Conservation (phyloP, 768 basidiomycete species). For the Russula sp. region DNA sequence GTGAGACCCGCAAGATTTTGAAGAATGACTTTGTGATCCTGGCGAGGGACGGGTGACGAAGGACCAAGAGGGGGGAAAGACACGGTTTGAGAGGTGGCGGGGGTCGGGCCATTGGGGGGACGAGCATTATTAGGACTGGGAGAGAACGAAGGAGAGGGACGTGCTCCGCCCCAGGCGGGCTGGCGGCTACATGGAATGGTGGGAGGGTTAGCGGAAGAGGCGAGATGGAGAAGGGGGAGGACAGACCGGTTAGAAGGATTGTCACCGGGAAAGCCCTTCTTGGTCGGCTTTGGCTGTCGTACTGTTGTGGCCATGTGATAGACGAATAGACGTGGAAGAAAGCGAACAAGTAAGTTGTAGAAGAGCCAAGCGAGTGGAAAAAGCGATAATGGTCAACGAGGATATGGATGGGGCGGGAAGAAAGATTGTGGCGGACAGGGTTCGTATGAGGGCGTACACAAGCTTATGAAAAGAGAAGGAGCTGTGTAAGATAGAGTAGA, state of each 20-base stretch:
- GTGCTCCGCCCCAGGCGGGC: constrained; percentile 64
- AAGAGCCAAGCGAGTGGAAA: constrained; percentile 37
- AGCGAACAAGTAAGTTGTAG: constrained; percentile 35
- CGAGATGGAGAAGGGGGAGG: constrained; percentile 27
- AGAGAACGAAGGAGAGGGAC: constrained; percentile 70
- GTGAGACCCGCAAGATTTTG: constrained; percentile 59
- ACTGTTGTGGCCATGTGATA: constrained; percentile 30
- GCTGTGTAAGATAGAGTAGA: constrained; percentile 12
- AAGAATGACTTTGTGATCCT: constrained; percentile 49
- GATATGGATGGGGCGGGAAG: constrained; percentile 15
- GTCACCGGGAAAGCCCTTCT: constrained; percentile 58
- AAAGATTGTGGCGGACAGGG: constrained; percentile 22
- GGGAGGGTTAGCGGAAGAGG: constrained; percentile 15
- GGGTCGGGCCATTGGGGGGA: constrained; percentile 43
- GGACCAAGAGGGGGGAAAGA: constrained; percentile 43
- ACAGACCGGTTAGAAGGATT: constrained; percentile 48
- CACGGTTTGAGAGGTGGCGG: constrained; percentile 34
- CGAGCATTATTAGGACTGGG: constrained; percentile 44
- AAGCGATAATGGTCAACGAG: constrained; percentile 29
- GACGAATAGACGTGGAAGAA: constrained; percentile 34
- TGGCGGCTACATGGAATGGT: constrained; percentile 36
- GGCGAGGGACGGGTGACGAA: constrained; percentile 35
- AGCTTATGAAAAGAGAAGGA: constrained; percentile 17
- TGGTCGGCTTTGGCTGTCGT: constrained; percentile 60
- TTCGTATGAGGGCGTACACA: constrained; percentile 23